Percentiles rank a stretch among this genome's conserved stretches.
These are phyloP conservation scores for Kwoniella europaea DNA, from an alignment of 768 basidiomycete genomes.

Conservation along the genomic window DNA sequence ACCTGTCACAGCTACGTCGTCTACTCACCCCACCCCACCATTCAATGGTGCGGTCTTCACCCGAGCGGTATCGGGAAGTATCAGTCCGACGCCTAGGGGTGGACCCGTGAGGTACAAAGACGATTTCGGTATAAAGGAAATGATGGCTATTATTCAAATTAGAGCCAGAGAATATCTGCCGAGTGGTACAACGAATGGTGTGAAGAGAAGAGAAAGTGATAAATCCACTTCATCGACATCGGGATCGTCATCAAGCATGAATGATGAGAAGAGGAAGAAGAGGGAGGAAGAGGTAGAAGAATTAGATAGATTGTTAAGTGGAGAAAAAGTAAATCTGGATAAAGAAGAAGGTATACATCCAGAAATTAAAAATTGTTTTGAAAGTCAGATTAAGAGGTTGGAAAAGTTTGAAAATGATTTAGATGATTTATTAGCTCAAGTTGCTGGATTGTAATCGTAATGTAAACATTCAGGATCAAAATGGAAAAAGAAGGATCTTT, in stretches of 20 bases:
- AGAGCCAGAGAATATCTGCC: conserved; percentile 38
- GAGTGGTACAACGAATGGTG: not conserved
- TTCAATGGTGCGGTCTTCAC: conserved; percentile 37
- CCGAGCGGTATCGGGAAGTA: conserved; percentile 61
- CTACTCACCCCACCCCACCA: conserved; percentile 50
- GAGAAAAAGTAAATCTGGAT: conserved; percentile 34
- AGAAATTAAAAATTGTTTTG: conserved; percentile 43
- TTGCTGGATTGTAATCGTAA: conserved; percentile 2
- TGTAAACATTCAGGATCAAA: not conserved
- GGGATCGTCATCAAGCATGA: not conserved
- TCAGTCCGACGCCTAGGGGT: conserved; percentile 59
- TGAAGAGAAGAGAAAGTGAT: conserved; percentile 1
- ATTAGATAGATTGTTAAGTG: conserved; percentile 46
- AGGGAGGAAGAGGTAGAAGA: conserved; percentile 31
- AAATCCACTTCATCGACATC: not conserved
- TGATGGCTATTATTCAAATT: conserved; percentile 85
- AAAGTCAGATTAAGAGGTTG: conserved; percentile 37
- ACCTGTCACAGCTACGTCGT: conserved; percentile 60
- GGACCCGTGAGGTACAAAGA: conserved; percentile 60
- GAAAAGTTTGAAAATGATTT: conserved; percentile 55
- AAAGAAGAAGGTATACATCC: conserved; percentile 32
- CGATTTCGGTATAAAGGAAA: conserved; percentile 82
- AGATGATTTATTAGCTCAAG: conserved; percentile 45
- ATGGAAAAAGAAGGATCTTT: not conserved
- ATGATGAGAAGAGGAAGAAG: not conserved